These are phyloP conservation scores for Tulasnella sp. DNA, from an alignment of 768 basidiomycete genomes.

Conservation along the genomic window DNA sequence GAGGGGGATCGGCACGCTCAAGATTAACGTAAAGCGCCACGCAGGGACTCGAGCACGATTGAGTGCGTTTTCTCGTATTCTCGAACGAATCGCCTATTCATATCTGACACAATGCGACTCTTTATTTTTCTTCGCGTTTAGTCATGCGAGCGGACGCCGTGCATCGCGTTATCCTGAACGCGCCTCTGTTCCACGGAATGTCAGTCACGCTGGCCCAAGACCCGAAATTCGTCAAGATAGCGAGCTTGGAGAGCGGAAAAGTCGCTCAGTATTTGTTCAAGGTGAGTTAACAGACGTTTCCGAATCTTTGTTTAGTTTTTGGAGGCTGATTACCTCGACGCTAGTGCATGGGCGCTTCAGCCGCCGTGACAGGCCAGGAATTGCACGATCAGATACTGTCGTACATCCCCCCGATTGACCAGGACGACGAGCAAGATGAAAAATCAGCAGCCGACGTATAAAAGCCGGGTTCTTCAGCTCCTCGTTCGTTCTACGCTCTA, in stretches of 20 bases:
- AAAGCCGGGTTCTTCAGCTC: not conserved
- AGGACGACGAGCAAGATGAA: not conserved
- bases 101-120: not conserved
- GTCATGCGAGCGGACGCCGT: slow-evolving; percentile 33
- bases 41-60: slow-evolving; percentile 24
- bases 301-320: not conserved
- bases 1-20: slow-evolving; percentile 26
- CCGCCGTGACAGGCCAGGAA: not conserved
- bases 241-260: slow-evolving; percentile 12
- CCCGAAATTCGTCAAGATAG: slow-evolving; percentile 14
- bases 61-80: slow-evolving; percentile 19
- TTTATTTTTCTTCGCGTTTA: slow-evolving; percentile 10
- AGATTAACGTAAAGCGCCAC: slow-evolving; percentile 23
- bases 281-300: not conserved
- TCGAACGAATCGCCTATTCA: not conserved
- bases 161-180: slow-evolving; percentile 29
- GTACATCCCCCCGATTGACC: not conserved
- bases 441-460: not conserved
- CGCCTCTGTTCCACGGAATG: slow-evolving; percentile 26
- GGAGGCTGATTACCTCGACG: not conserved
- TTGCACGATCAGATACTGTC: not conserved
- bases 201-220: slow-evolving; percentile 21
- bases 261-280: slow-evolving; percentile 13
- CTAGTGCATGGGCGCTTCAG: not conserved
- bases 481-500: not conserved